Base-by-base conservation (phyloP, 345 rosid genomes). In the Gossypium turneri region DNA sequence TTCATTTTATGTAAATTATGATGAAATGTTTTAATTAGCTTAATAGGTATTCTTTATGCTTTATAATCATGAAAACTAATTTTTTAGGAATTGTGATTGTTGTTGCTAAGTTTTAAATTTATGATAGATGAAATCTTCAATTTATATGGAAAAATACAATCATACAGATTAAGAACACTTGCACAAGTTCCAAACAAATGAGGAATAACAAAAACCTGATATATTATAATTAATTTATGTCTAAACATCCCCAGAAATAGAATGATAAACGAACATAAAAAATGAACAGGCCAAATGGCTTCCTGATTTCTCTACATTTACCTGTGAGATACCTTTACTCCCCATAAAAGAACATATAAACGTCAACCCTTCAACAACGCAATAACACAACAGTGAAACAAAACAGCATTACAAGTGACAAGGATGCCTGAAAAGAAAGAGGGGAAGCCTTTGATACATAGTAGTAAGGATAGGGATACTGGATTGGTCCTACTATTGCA, bases 401-500 rank as follows among this genome's bases (percentile, higher is more conserved):
- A 3, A 78, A 64, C 9, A 51, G 20, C 38, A 67, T 1, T 17
- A 57, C 73, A 24, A 62, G 71, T 29, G 60, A 71, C 58, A 63
- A 10, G 12, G 65, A 70, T 13, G 72, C 65, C 15, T n/a, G 79
- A 44, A 66, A 53, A 27, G 79, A 50, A 25, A 73, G 71, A 59
- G 74, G 27, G 66, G 84, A 73, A 25, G 86, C 84, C 34, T 62
- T 56, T 38, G 92, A 84, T 51, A 85, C 74, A 58, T 88, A 86
- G 82, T 89, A 89, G 78, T 86, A 86, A 51, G 92, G 90, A 60
- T 82, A 85, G 45, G 86, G 82, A 62, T 88, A 79, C 47, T 58
- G 52, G 64, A 47, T 55, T 12, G 41, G 79, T 73, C 79, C 86
- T 1, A 73, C 44, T 11, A 73, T 43, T 4, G 45, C 20, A 2